Evolutionary conservation across 2,329 filamentous ascomycete species (phyloP), one percentile per base, ranked within the genome.

Genomic region (Xylariales sp.): DNA sequence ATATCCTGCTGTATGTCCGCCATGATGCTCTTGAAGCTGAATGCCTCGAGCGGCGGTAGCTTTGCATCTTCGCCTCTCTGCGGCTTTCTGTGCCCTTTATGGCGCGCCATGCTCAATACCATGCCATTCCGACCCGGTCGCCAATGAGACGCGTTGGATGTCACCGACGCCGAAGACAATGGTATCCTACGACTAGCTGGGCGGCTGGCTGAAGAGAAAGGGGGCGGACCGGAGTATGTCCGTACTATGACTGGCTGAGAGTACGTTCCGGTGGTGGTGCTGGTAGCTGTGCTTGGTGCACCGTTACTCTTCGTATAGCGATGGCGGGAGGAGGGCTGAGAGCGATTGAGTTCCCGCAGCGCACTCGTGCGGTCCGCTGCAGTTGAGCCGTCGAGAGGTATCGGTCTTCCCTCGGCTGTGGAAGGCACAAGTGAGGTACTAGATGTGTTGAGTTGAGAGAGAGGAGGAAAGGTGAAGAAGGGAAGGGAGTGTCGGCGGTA

Each of bases 191-290:
- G 56, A 18, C 54, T 59, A 31, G 48, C 46, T 21, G 55, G 52
- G 11, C 62, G 60, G 29, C 51, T 54, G 39, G 32, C 35, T 4
- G 53, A 42, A 27, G 61, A 58, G 1, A 66, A 62, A 15, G 61
- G 57, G 10, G 61, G 50, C 1, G 68, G 69, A 1, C 74, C 72
- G 31, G 75, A 78, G 54, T 83, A 82, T 36, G 78, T 82, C 44
- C 78, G 71, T 18, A 83, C 80, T 28, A 83, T 74, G 43, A 83
- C 77, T n/a, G 80, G 80, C 47, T 82, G 77, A 3, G 75, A 80
- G 53, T 78, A 80, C 28, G 77, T 81, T 49, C 68, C 54, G 24
- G 55, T 56, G 18, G 56, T 58, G 19, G 54, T 58, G 42, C 48
- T 53, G 19, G 54, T 56, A 27, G 43, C 32, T 52, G 50, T 76